These are phyloP conservation scores for Misopates orontium DNA, from an alignment of 257 asterid genomes.

Conservation along the genomic window DNA sequence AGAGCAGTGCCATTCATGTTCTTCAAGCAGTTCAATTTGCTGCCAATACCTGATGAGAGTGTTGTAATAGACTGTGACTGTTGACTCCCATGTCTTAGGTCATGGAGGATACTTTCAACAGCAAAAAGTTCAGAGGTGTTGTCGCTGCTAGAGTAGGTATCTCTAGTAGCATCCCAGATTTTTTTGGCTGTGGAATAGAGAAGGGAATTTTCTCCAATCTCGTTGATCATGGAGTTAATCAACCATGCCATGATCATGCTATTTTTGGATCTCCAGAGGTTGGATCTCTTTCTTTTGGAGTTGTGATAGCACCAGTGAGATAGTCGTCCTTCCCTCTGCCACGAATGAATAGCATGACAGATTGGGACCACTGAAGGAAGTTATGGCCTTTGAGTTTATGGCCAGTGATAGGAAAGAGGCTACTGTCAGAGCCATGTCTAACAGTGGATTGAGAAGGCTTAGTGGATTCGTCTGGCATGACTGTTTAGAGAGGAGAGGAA, in stretches of 20 bases:
- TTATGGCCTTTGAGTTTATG: conserved; percentile 10
- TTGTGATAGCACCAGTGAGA: not conserved
- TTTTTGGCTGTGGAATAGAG: not conserved
- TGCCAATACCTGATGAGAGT: conserved; percentile 7
- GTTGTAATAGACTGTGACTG: not conserved
- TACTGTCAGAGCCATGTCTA: too few species aligned
- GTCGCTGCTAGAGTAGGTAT: not conserved
- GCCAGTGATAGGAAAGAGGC: not conserved
- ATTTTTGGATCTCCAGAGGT: not conserved
- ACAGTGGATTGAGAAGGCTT: too few species aligned
- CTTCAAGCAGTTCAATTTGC: conserved; percentile 5
- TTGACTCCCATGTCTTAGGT: not conserved
- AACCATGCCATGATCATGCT: conserved; percentile 12
- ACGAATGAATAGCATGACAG: not conserved
- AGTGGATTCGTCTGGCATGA: too few species aligned
- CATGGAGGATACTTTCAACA: not conserved
- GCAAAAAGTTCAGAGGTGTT: conserved; percentile 3
- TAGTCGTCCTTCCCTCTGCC: conserved; percentile 3
- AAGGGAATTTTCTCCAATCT: not conserved
- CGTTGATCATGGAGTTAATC: conserved; percentile 9
- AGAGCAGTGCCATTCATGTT: not conserved
- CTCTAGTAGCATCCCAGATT: conserved; percentile 3
- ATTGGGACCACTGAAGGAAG: not conserved
- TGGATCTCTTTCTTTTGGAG: not conserved
- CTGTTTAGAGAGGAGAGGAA: too few species aligned